phyloP scores from a whole-genome alignment of 306 rosid genomes.

The Fagus sylvatica region DNA sequence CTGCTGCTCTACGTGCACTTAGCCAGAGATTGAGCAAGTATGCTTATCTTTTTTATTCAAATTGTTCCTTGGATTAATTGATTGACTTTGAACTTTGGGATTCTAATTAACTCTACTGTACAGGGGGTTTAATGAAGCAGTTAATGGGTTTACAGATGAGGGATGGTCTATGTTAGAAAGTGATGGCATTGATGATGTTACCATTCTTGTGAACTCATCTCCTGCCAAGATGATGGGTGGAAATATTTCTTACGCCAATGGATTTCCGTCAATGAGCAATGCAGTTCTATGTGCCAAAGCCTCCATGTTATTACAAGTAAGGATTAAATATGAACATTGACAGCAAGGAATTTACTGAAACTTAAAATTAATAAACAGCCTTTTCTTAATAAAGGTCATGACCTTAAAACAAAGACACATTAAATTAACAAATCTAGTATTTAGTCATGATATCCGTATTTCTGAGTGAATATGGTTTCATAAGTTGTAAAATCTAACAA shows the following conservation, averaged over 20 bases:
- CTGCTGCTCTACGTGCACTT: conserved; percentile 84
- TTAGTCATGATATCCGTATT: not conserved
- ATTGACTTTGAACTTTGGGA: not conserved
- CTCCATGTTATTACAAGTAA: conserved; percentile 93
- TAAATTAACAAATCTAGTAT: not conserved
- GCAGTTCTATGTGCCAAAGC: conserved; percentile 95
- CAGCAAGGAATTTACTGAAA: not conserved
- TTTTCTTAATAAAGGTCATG: not conserved
- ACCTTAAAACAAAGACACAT: not conserved
- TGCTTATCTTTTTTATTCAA: conserved; percentile 15
- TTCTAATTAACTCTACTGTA: conserved; percentile 10
- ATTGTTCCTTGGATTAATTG: conserved; percentile 7
- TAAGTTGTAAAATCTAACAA: not conserved
- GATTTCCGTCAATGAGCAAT: conserved; percentile 67
- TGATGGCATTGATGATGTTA: conserved; percentile 93
- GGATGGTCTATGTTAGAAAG: conserved; percentile 97
- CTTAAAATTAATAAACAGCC: not conserved
- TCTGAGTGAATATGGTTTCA: not conserved
- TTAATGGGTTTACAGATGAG: conserved; percentile 87
- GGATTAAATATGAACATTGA: not conserved
- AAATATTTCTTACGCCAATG: conserved; percentile 64
- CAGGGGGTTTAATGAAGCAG: conserved; percentile 99
- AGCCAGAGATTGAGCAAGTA: conserved; percentile 91
- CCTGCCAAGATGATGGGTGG: conserved; percentile 84
- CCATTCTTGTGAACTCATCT: conserved; percentile 88